Evolutionary conservation across 2,329 filamentous ascomycete species (phyloP), one percentile per base, ranked within the genome.

Genomic region (Trichoderma cornu-damae): DNA sequence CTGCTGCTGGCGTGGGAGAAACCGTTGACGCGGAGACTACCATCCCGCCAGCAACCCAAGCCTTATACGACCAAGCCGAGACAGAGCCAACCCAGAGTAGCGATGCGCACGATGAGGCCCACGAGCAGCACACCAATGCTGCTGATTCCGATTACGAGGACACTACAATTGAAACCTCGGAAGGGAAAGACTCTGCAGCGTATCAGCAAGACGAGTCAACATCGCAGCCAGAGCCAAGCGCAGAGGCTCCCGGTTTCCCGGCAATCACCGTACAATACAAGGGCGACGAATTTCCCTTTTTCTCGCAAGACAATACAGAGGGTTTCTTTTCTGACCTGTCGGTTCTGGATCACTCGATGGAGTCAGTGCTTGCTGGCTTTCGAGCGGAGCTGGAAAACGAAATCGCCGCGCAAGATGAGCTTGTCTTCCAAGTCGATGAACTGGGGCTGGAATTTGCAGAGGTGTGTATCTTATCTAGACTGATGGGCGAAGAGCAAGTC

Each of bases 391-490:
- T 82, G 12, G 66, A 69, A 16, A 70, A 74, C 37, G 79, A 81
- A 52, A 65, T 81, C 2, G 66, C 69, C 4, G 58, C 68, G 3
- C 70, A 74, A 16, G 79, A 82, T 52, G 78, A 81, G 57, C 67
- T 82, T 40, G 71, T 76, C n/a, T 72, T 81, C 38, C 76, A 79
- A 59, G 68, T 81, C 46, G 77, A 81, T 26, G 75, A 79, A 59
- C 72, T 82, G 38, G 77, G 77, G 7, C 69, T 82, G 30, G 78
- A 81, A 65, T 80, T 81, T 65, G 70, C 76, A 18, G 78, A 81
- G 70, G 77, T 78, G 69, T 61, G 75, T 61, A 14, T 46, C 11
- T 6, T 16, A 7, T 5, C n/a, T 4, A 16, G 6, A 4, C 30
- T 18, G 7, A 3, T 14, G 12, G 4, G 8, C 26, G 18, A 18